Evolutionary conservation across 1,284 basidiomycete species (phyloP).

Genomic region (Sanghuangporus weigelae): DNA sequence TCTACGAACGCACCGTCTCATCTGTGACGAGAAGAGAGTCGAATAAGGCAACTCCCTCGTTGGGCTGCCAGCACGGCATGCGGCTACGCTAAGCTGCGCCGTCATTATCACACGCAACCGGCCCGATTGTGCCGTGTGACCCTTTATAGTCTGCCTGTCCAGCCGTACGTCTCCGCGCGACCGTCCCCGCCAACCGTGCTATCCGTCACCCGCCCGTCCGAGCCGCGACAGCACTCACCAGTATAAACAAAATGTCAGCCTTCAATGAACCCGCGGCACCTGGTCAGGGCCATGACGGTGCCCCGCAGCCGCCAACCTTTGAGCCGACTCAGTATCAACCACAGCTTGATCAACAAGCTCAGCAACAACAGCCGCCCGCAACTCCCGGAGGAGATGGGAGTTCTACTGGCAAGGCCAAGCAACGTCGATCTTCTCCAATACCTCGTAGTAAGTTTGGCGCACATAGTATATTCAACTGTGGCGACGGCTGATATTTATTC

Average conservation of each 20-base stretch:
- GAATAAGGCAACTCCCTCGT: background rate
- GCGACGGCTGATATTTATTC: no score
- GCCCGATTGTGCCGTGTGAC: background rate
- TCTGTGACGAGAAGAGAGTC: background rate
- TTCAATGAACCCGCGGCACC: conserved; percentile 55
- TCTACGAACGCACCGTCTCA: background rate
- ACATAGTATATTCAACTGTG: conserved; percentile 4
- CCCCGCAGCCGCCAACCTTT: conserved; percentile 37
- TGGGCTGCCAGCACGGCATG: background rate
- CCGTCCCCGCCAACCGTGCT: conserved; percentile 4
- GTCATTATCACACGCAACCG: background rate
- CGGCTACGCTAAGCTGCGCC: conserved; percentile 1
- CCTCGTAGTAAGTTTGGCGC: conserved; percentile 34
- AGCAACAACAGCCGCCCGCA: conserved; percentile 23
- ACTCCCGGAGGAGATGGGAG: conserved; percentile 14
- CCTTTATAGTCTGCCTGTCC: background rate
- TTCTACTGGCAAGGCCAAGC: conserved; percentile 10
- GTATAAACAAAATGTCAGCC: conserved; percentile 49
- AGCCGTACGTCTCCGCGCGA: background rate
- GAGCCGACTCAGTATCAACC: conserved; percentile 55
- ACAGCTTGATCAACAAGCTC: conserved; percentile 30
- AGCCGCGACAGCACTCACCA: background rate
- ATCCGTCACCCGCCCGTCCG: conserved; percentile 5
- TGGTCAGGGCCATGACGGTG: conserved; percentile 51
- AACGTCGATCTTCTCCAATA: conserved; percentile 21